These are phyloP conservation scores for Phaffomyces antillensis DNA, from an alignment of 805 yeast species.

Conservation along the genomic window DNA sequence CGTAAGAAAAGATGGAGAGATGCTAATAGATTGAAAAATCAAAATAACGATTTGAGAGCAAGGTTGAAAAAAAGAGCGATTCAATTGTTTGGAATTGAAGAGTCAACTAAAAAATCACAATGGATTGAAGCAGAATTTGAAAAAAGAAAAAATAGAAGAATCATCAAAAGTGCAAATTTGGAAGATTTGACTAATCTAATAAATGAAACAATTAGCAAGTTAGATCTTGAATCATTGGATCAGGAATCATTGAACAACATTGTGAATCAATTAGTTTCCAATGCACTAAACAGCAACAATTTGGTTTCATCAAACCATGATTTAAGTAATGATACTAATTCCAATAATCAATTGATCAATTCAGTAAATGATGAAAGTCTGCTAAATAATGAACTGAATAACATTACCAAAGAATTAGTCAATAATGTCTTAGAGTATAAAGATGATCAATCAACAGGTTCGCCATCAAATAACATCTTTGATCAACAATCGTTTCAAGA, in stretches of 20 bases:
- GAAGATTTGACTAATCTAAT: slow-evolving; percentile 24
- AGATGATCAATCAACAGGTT: neutral
- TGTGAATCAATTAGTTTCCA: slow-evolving; percentile 20
- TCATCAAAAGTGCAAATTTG: slow-evolving; percentile 33
- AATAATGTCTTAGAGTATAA: slow-evolving; percentile 3
- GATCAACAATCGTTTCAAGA: too few relatives aligned
- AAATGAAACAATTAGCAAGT: slow-evolving; percentile 25
- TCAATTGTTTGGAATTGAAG: slow-evolving; percentile 54
- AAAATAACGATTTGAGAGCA: slow-evolving; percentile 79
- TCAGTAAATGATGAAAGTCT: neutral
- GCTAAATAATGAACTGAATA: slow-evolving; percentile 2
- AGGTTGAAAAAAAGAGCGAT: slow-evolving; percentile 71
- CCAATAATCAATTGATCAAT: slow-evolving; percentile 1
- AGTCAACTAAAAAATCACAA: slow-evolving; percentile 43
- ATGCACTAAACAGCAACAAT: slow-evolving; percentile 7
- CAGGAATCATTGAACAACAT: slow-evolving; percentile 22
- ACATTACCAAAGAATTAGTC: slow-evolving; percentile 6
- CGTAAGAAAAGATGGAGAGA: slow-evolving; percentile 82
- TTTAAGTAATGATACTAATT: neutral
- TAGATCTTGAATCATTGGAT: slow-evolving; percentile 42
- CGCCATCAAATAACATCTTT: neutral
- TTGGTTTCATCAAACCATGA: neutral
- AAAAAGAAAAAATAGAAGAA: slow-evolving; percentile 53
- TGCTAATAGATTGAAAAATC: slow-evolving; percentile 69
- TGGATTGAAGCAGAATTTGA: slow-evolving; percentile 78